Base-by-base conservation (phyloP, 371 early-diverging fungal genomes). In the Mortierella sp. region DNA sequence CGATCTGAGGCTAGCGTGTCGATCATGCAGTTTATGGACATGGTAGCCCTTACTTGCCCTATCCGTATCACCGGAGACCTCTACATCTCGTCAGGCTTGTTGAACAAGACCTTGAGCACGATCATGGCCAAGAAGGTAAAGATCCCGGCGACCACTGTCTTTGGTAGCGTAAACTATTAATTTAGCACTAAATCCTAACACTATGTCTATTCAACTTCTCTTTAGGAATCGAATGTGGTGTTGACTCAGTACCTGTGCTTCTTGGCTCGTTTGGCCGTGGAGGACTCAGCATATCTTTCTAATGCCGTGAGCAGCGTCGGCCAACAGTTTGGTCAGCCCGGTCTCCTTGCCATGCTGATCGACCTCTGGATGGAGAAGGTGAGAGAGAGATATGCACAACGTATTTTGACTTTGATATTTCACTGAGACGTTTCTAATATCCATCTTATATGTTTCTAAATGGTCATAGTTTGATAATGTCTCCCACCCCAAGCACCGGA, bases 361-460 rank as follows among this genome's bases (percentile, higher is more conserved):
- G 93, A 93, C 52, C 75, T 84, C 48, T 95, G 94, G 95, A 85
- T 94, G 80, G 94, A 95, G 52, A 94, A 93, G 91, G 95, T 94
- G 89, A 70, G 71, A 14, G n/a, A 11, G 31, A 55, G 6, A 10
- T 31, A 26, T 24, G 11, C 14, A 26, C 8, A 60, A 52, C 57
- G 16, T 31, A 57, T 54, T 45, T 70, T 31, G 19, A 14, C 75
- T 73, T 54, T 50, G 50, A 50, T 50, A 11, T 52, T 24, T 28
- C 16, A 1, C 7, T 5, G 38, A 34, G 2, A 7, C 34, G 34
- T 34, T 63, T 63, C 28, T 47, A 38, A 65, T 48, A 26, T 48
- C 7, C 24, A 7, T 71, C 10, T 48, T 50, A 45, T 4, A 34
- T 54, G 9, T n/a, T 21, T 19, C 38, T 58, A n/a, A 47, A 2